Conservation (phyloP, 2,329 filamentous ascomycete genomes). For the Aaosphaeria arxii region DNA sequence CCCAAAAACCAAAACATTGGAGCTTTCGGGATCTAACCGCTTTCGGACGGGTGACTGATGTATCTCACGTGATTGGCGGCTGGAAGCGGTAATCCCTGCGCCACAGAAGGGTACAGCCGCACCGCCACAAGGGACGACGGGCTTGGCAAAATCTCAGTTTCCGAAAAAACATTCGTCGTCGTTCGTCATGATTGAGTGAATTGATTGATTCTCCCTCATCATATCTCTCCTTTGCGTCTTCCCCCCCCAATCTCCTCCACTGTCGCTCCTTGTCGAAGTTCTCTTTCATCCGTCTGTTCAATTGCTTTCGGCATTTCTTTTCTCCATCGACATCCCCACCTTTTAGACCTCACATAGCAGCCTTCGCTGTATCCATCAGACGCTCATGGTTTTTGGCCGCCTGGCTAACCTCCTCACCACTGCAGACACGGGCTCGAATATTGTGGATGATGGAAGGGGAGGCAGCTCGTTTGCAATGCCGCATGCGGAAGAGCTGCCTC, state of each 20-base stretch:
- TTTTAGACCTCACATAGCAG: constrained; percentile 1
- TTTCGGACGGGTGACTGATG: no score
- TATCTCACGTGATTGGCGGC: no score
- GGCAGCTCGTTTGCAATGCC: constrained; percentile 20
- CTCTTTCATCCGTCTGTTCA: neutral
- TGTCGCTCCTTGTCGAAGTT: neutral
- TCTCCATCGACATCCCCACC: neutral
- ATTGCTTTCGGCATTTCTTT: neutral
- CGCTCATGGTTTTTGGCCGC: constrained; percentile 50
- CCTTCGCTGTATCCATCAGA: constrained; percentile 16
- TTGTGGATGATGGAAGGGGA: constrained; percentile 37
- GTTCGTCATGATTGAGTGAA: no score
- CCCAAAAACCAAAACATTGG: no score
- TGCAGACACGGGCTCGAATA: constrained; percentile 26
- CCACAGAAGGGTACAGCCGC: no score
- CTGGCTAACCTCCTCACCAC: constrained; percentile 47
- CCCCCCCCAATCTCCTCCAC: neutral
- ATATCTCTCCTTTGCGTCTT: neutral
- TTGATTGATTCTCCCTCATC: no score
- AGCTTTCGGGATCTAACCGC: no score
- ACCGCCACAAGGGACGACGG: no score
- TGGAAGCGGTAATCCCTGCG: no score
- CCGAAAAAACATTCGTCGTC: no score
- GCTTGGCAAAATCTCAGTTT: no score
- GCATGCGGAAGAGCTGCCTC: constrained; percentile 16